These are phyloP conservation scores for Passalora sequoiae DNA, from an alignment of 2,329 filamentous ascomycete species.

Conservation along the genomic window DNA sequence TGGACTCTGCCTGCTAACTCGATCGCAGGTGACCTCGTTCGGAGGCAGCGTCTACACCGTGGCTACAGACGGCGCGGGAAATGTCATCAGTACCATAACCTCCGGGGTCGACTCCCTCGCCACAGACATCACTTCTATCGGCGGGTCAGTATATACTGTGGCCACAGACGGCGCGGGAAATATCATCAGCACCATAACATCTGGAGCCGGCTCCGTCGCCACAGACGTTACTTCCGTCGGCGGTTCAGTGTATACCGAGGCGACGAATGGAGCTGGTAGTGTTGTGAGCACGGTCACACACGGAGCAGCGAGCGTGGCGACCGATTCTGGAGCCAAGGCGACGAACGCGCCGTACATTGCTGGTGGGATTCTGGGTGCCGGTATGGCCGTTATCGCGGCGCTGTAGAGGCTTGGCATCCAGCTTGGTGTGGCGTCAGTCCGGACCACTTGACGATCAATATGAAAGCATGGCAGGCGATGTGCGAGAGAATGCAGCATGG, in stretches of 20 bases:
- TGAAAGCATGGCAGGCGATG: no score
- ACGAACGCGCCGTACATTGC: constrained; percentile 27
- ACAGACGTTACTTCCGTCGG: constrained; percentile 10
- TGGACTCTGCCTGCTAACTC: no score
- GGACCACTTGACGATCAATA: no score
- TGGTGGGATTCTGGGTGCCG: constrained; percentile 31
- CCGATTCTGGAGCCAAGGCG: constrained; percentile 15
- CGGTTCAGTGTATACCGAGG: constrained; percentile 11
- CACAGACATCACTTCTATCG: constrained; percentile 8
- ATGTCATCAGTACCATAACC: constrained; percentile 10
- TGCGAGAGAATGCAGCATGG: no score
- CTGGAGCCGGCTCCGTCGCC: constrained; percentile 5
- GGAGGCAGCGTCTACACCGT: constrained; percentile 15
- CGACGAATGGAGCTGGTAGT: constrained; percentile 15
- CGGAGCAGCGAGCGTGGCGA: constrained; percentile 2
- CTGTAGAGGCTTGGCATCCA: no score
- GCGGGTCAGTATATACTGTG: constrained; percentile 14
- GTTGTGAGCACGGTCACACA: constrained; percentile 12
- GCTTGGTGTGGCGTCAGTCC: no score
- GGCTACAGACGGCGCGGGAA: constrained; percentile 11
- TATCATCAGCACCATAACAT: constrained; percentile 22
- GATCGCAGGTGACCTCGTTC: constrained; percentile 7
- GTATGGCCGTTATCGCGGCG: constrained; percentile 30
- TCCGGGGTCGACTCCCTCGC: constrained; percentile 6
- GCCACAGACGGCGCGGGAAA: constrained; percentile 11